A percentile compares a stretch with the other conserved stretches of the same genome.
phyloP scores from a whole-genome alignment of 2,329 filamentous ascomycete species.

The Colletotrichum truncatum region DNA sequence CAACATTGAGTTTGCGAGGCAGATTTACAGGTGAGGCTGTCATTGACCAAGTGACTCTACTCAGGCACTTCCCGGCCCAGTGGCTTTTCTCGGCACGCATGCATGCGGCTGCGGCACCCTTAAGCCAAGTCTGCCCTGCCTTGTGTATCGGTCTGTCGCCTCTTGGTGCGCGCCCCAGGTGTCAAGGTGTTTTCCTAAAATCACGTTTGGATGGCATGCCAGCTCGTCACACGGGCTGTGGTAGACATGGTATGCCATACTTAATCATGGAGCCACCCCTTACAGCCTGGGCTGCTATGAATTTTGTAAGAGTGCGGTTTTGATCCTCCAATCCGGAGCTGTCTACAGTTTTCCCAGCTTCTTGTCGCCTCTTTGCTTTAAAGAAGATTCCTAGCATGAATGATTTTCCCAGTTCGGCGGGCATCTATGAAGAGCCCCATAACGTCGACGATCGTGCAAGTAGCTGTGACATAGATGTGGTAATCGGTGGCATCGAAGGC shows the following conservation, averaged over 20 bases:
- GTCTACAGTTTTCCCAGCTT: background rate
- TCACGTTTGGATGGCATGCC: conserved; percentile 9
- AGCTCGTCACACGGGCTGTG: conserved; percentile 1
- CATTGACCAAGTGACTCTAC: background rate
- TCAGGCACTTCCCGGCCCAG: background rate
- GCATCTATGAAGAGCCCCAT: conserved; percentile 23
- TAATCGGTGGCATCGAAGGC: conserved; percentile 21
- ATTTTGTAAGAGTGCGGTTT: background rate
- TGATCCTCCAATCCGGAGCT: background rate
- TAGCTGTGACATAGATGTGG: conserved; percentile 33
- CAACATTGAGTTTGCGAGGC: conserved; percentile 1
- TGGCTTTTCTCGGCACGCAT: conserved; percentile 21
- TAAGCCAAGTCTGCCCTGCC: background rate
- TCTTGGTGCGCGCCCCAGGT: conserved; percentile 8
- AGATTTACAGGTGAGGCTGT: conserved; percentile 20
- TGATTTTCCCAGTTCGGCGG: conserved; percentile 37
- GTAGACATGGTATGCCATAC: background rate
- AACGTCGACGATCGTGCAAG: conserved; percentile 9
- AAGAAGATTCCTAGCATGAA: conserved; percentile 33
- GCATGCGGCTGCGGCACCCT: background rate
- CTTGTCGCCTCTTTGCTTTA: background rate
- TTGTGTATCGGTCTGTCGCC: background rate
- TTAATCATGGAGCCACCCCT: conserved; percentile 9
- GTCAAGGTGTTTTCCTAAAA: background rate
- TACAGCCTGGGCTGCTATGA: background rate